Conservation (phyloP, 805 yeast species). For the Saturnispora ahearnii region DNA sequence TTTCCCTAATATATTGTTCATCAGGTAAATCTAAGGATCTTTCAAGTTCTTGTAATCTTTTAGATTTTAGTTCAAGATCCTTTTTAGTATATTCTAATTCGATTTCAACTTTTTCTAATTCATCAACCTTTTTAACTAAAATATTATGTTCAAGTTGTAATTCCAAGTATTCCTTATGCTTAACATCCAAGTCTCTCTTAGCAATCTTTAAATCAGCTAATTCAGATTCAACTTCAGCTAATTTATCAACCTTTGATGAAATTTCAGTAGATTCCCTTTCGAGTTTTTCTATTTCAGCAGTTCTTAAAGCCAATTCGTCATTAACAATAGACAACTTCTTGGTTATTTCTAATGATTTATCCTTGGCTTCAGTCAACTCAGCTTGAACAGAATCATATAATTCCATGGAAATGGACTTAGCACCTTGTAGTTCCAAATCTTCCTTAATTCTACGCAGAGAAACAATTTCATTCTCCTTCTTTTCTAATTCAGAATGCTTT, state of each 20-base stretch:
- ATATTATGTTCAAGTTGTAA: not conserved
- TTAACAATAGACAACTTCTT: conserved; percentile 8
- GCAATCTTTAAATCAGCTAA: conserved; percentile 1
- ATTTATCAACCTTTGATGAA: conserved; percentile 2
- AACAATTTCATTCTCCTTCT: conserved; percentile 8
- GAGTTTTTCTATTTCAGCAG: conserved; percentile 3
- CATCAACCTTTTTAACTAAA: conserved; percentile 1
- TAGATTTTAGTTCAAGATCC: not conserved
- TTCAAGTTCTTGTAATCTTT: conserved; percentile 5
- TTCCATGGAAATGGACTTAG: conserved; percentile 11
- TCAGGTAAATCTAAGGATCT: conserved; percentile 11
- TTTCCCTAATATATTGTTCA: conserved; percentile 18
- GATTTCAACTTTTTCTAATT: not conserved
- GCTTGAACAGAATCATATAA: conserved; percentile 12
- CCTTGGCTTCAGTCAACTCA: conserved; percentile 6
- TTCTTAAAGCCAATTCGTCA: not conserved
- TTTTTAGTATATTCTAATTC: conserved; percentile 1
- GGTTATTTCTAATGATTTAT: conserved; percentile 4
- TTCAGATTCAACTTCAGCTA: conserved; percentile 5
- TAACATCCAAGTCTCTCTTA: conserved; percentile 6
- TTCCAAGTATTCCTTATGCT: conserved; percentile 5
- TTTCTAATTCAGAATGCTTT: conserved; percentile 1
- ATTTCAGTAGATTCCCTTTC: not conserved
- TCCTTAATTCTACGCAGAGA: conserved; percentile 8
- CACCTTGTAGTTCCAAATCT: conserved; percentile 13